Base-by-base conservation (phyloP, 2,329 filamentous ascomycete species). In the Diaporthe longicolla region DNA sequence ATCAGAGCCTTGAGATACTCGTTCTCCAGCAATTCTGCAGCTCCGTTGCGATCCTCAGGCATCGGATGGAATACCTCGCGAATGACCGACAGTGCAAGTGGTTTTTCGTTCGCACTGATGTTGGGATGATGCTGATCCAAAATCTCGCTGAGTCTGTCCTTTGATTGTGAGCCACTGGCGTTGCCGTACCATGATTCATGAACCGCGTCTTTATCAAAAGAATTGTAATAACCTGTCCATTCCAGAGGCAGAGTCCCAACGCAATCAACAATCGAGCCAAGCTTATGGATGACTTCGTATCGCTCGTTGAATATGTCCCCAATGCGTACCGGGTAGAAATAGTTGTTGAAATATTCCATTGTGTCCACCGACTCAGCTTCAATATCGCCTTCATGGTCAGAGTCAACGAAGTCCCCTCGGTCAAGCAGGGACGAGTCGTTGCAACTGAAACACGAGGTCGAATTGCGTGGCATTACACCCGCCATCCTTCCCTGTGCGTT, bases 101-200 rank as follows among this genome's bases (percentile, higher is more conserved):
- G 48, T 19, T 43, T 55, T 21, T 69, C 65, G 1, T 3, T 29
- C 1, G 32, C 32, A 15, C 32, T 55, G 5, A 69, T 69, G n/a
- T 69, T 48, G 55, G 65, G 65, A 24, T 48, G 48, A 69, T 69
- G 65, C 50, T 69, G 32, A 9, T 55, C 65, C 65, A 69, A 21
- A 15, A 69, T 43, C 6, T 24, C 65, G 11, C 32, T 40, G n/a
- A 55, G 24, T n/a, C 21, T 4, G 15, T 40, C 19, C n/a, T 69
- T 69, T 8, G 32, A 11, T 69, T 26, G 21, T 21, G 48, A 68
- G 32, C 48, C 48, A 13, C 4, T 24, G 21, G 32, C n/a, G 29
- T 68, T 24, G 32, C 48, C n/a, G n/a, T 69, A 55, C 48, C 65
- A 69, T 15, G 65, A 43, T 43, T 2, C 11, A 13, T 69, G 15